A percentile compares a stretch with the other conserved stretches of the same genome.
Evolutionary conservation across 768 basidiomycete species (phyloP).

Genomic region (Termitomyces sp.): DNA sequence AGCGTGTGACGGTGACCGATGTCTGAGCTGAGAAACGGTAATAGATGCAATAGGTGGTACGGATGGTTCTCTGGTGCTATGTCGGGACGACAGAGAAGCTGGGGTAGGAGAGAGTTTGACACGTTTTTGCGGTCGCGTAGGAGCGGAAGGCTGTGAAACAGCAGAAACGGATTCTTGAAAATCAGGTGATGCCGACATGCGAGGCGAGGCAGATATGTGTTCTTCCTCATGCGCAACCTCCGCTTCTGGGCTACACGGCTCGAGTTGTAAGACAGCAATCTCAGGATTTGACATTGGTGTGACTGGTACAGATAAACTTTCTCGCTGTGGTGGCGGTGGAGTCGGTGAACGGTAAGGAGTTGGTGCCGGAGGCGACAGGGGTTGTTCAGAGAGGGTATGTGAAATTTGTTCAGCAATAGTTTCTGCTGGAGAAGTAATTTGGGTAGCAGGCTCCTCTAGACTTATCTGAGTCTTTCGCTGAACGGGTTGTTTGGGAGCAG

Average conservation of each 20-base stretch:
- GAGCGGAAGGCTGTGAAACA: slow-evolving; percentile 3
- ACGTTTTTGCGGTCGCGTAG: slow-evolving; percentile 17
- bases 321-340: not conserved
- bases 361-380: not conserved
- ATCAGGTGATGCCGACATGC: slow-evolving; percentile 9
- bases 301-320: slow-evolving; percentile 1
- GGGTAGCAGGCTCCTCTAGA: not conserved
- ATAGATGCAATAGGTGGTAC: slow-evolving; percentile 27
- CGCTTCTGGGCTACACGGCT: slow-evolving; percentile 15
- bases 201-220: not conserved
- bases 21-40: slow-evolving; percentile 14
- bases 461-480: not conserved
- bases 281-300: slow-evolving; percentile 31
- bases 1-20: slow-evolving; percentile 18
- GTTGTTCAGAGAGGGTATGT: not conserved
- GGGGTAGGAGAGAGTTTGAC: slow-evolving; percentile 13
- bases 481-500: slow-evolving; percentile 18
- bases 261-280: slow-evolving; percentile 20
- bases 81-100: slow-evolving; percentile 8
- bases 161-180: slow-evolving; percentile 1
- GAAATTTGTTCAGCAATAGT: not conserved
- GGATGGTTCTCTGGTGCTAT: slow-evolving; percentile 20
- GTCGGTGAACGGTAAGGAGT: not conserved
- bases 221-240: slow-evolving; percentile 1
- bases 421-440: not conserved